These are phyloP conservation scores for Pseudonitzschia pungens DNA, from an alignment of 108 stramenopile genomes.

Conservation along the genomic window DNA sequence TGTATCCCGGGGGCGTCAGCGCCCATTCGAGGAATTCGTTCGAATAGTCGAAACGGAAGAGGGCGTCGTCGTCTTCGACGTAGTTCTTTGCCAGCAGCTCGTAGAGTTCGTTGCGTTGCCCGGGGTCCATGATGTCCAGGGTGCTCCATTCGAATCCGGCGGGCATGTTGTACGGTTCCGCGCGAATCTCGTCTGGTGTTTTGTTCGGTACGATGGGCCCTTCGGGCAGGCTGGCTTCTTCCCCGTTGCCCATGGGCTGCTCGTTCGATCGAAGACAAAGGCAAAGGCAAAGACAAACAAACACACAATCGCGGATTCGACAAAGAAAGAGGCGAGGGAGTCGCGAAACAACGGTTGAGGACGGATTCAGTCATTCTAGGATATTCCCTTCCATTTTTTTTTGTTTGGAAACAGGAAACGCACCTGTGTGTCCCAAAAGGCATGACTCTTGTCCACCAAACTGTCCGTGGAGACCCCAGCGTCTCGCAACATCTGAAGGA, in stretches of 20 bases:
- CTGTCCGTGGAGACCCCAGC: conserved; percentile 34
- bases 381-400: neutral
- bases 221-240: conserved; percentile 40
- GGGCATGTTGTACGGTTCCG: conserved; percentile 96
- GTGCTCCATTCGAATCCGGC: conserved; percentile 92
- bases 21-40: conserved; percentile 93
- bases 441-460: conserved; percentile 58
- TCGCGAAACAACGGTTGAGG: too few relatives aligned
- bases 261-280: neutral
- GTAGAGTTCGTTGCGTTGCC: conserved; percentile 87
- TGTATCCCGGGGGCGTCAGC: conserved; percentile 92
- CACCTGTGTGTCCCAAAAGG: conserved; percentile 99
- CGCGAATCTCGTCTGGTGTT: conserved; percentile 77
- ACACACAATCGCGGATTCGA: neutral
- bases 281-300: neutral
- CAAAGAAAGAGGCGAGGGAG: neutral
- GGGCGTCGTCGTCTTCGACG: conserved; percentile 97
- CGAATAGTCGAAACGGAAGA: conserved; percentile 98
- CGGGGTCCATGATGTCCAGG: conserved; percentile 75
- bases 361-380: too few relatives aligned
- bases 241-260: conserved; percentile 51
- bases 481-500: conserved; percentile 44
- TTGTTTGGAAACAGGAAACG: conserved; percentile 1
- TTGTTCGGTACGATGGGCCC: conserved; percentile 86
- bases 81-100: conserved; percentile 95